Percentiles rank a stretch among this genome's conserved stretches.
phyloP scores from a whole-genome alignment of 2,329 filamentous ascomycete genomes.

The Stachybotrys chlorohalonatus region DNA sequence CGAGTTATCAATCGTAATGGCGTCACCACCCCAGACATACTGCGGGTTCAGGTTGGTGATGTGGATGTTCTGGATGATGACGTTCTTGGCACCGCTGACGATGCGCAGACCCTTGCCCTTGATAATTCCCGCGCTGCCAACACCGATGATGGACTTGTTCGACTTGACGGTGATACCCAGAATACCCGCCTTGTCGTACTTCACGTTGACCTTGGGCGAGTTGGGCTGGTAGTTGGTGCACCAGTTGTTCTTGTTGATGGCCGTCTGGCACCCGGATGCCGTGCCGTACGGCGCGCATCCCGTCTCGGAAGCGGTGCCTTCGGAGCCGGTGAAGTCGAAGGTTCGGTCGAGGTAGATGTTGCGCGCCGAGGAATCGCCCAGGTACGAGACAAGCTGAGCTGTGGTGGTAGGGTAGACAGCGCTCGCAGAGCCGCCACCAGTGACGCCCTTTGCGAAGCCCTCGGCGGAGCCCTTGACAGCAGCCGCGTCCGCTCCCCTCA shows the following conservation, averaged over 20 bases:
- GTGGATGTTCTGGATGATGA: constrained; percentile 53
- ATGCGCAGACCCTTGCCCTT: constrained; percentile 48
- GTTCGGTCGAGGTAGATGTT: constrained; percentile 50
- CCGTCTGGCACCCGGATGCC: constrained; percentile 41
- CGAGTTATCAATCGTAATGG: constrained; percentile 39
- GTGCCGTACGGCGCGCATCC: constrained; percentile 53
- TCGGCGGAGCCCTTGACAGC: constrained; percentile 28
- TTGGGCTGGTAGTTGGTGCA: constrained; percentile 48
- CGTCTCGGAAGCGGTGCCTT: constrained; percentile 40
- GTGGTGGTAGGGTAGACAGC: constrained; percentile 44
- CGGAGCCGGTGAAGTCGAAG: constrained; percentile 45
- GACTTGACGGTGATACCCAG: constrained; percentile 42
- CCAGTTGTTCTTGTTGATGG: constrained; percentile 51
- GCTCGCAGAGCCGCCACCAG: constrained; percentile 47
- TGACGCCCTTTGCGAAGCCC: constrained; percentile 41
- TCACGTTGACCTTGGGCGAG: constrained; percentile 34
- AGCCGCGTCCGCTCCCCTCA: constrained; percentile 9
- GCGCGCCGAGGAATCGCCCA: constrained; percentile 41
- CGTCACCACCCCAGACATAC: constrained; percentile 53
- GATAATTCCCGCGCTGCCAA: constrained; percentile 43
- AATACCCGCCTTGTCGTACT: constrained; percentile 41
- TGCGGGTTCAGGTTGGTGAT: constrained; percentile 47
- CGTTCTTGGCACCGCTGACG: constrained; percentile 35
- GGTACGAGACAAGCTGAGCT: constrained; percentile 49
- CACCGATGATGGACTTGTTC: constrained; percentile 49